Base-by-base conservation (phyloP, 306 rosid genomes). In the Morella rubra region DNA sequence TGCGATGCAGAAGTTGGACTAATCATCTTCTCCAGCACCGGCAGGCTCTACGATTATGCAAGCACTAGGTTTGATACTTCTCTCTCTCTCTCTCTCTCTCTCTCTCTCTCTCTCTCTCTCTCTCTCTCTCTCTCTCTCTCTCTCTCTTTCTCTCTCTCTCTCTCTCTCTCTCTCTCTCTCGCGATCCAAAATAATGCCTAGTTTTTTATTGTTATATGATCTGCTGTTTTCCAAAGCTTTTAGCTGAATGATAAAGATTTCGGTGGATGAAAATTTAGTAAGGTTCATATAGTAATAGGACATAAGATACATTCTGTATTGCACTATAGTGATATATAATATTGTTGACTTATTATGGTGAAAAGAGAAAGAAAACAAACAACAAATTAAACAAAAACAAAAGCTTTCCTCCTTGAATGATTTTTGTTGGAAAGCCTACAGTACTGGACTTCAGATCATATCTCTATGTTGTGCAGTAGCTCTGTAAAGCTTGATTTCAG, bases 1-100 rank as follows among this genome's bases (percentile, higher is more conserved):
- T 86, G 89, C 58, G 87, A 86, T 70, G 87, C 87, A 10, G 85
- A 86, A 67, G 83, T 83, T 71, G 89, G 85, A 46, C 37, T 86
- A 5, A 78, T 83, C 12, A 65, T 86, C 80, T 83, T 86, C 87
- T 86, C 90, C 58, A 79, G 81, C 78, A 86, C 87, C 19, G 85
- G 80, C 65, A 81, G 68, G 69, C 84, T 86, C 62, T 79, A 86
- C 67, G 84, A 86, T 58, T 86, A 68, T 81, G 71, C 90, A 1
- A 86, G 80, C 78, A 24, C 87, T 6, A 86, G 85, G 90, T 32
- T 32, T 32, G 37, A 32, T 86, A 59, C 61, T 45, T 70, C 41
- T 41, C 72, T 58, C 71, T 45, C 53, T 81, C 79, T 62, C 54
- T 75, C 50, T 50, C 45, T 68, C 32, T 42, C 9, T 69, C 0